Conservation (phyloP, 2,329 filamentous ascomycete species). For the Pseudogymnoascus sp. region DNA sequence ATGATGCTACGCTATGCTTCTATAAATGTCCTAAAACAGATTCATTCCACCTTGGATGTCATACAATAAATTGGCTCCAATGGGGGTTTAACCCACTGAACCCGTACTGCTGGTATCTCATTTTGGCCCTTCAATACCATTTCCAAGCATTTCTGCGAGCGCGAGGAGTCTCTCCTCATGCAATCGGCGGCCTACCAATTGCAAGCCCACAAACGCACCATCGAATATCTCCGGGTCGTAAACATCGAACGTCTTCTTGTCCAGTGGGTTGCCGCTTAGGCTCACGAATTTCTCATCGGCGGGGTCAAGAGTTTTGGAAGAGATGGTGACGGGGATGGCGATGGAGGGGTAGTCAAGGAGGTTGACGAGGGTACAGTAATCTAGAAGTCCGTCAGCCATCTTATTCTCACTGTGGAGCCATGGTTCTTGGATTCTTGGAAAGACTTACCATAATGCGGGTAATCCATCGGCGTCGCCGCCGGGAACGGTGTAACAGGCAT, state of each 20-base stretch:
- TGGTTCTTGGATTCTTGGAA: conserved; percentile 15
- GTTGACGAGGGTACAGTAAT: conserved; percentile 38
- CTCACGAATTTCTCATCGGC: conserved; percentile 8
- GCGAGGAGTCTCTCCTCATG: conserved; percentile 11
- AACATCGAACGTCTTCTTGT: conserved; percentile 13
- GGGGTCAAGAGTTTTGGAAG: conserved; percentile 12
- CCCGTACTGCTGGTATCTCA: not conserved
- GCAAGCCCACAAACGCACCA: conserved; percentile 10
- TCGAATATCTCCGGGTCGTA: conserved; percentile 27
- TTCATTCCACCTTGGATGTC: not conserved
- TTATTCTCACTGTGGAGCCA: conserved; percentile 21
- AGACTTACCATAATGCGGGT: conserved; percentile 38
- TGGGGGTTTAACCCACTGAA: not conserved
- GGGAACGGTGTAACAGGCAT: conserved; percentile 43
- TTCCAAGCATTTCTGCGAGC: not conserved
- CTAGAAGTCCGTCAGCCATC: conserved; percentile 15
- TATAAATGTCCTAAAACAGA: not conserved
- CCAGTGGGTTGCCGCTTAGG: conserved; percentile 11
- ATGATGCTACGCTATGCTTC: not conserved
- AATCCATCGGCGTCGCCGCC: conserved; percentile 40
- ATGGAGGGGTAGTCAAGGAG: conserved; percentile 47
- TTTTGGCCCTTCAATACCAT: conserved; percentile 1
- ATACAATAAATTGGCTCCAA: not conserved
- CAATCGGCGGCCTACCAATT: conserved; percentile 14
- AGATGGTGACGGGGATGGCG: conserved; percentile 44